Percentiles rank a stretch among this genome's conserved stretches.
These are phyloP conservation scores for Endothia cerciana DNA, from an alignment of 2,329 filamentous ascomycete species.

Conservation along the genomic window DNA sequence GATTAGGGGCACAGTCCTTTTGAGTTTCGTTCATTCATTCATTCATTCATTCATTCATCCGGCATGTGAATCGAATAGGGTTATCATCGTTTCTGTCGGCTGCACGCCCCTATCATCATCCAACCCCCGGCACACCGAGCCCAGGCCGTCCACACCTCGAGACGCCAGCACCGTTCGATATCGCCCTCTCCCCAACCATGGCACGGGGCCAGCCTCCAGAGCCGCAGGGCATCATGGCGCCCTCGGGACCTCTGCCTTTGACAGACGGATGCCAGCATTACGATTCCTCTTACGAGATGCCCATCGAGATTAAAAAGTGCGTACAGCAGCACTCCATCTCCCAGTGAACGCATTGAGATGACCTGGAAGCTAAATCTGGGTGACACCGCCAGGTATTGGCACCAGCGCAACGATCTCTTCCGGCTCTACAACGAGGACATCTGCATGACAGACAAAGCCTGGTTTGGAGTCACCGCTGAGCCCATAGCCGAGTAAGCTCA, in stretches of 20 bases:
- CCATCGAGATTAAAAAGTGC: slow-evolving; percentile 84
- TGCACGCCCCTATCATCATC: neutral
- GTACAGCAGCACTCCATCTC: slow-evolving; percentile 30
- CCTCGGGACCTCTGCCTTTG: slow-evolving; percentile 52
- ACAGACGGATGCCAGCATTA: slow-evolving; percentile 78
- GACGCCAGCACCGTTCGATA: neutral
- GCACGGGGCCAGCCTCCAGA: neutral
- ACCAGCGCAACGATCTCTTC: slow-evolving; percentile 87
- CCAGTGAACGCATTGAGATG: neutral
- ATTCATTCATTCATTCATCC: neutral
- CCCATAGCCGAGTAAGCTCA: slow-evolving; percentile 77
- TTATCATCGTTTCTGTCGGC: neutral
- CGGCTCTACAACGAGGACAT: slow-evolving; percentile 85
- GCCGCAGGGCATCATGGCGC: slow-evolving; percentile 41
- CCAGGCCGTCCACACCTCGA: neutral
- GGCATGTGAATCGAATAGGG: neutral
- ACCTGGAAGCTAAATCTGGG: too few species aligned
- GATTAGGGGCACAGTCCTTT: neutral
- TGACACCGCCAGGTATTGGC: slow-evolving; percentile 78
- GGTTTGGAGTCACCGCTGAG: slow-evolving; percentile 97
- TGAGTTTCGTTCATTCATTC: neutral
- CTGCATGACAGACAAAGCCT: slow-evolving; percentile 88
- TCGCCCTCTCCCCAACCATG: neutral
- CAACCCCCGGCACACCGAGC: neutral
- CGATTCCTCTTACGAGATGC: slow-evolving; percentile 69